Evolutionary conservation across 768 basidiomycete species (phyloP), one percentile per base, ranked within the genome.

Genomic region (Sistotremastrum suecicum): DNA sequence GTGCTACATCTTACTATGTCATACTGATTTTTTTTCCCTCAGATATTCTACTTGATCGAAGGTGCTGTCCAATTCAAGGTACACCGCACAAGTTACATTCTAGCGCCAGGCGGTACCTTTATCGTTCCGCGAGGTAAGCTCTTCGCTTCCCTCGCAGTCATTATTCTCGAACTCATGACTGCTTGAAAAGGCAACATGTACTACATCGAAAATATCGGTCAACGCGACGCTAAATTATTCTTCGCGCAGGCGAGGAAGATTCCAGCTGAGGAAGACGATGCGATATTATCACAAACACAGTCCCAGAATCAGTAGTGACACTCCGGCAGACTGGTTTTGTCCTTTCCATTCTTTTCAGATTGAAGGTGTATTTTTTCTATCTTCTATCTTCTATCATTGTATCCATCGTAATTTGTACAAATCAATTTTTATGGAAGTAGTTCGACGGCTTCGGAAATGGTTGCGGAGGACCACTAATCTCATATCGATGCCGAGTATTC

Each of bases 51-150:
- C 58, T 80, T 92, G 39, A 75, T 89, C 46, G 78, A 88, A 63
- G 95, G 95, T 7, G 85, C 87, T 2, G 82, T 98, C 8, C 80
- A 81, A 40, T 81, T 92, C 50, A 79, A 77, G 50, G 74, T 98
- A 3, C 84, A 94, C 58, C 69, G 82, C 34, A 83, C 80, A 3
- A 77, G 72, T 39, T 81, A 87, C 56, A 64, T 90, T 44, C 71
- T 98, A 37, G 71, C 82, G 8, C 71, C 80, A 1, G 89, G 90
- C 8, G 88, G 82, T 7, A 83, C 81, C 72, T 91, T 92, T 58
- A 71, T 92, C 56, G 81, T 95, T 20, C 92, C 92, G 2, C 72
- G 91, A 68, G 91, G 90, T 84, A 51, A 53, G 69, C 58, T 33
- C 12, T 50, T 39, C 8, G 39, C 20, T 20, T 20, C 2, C 2